Evolutionary conservation across 2,329 filamentous ascomycete genomes (phyloP), one percentile per base, ranked within the genome.

Genomic region (Cephalotrichum gorgonifer): DNA sequence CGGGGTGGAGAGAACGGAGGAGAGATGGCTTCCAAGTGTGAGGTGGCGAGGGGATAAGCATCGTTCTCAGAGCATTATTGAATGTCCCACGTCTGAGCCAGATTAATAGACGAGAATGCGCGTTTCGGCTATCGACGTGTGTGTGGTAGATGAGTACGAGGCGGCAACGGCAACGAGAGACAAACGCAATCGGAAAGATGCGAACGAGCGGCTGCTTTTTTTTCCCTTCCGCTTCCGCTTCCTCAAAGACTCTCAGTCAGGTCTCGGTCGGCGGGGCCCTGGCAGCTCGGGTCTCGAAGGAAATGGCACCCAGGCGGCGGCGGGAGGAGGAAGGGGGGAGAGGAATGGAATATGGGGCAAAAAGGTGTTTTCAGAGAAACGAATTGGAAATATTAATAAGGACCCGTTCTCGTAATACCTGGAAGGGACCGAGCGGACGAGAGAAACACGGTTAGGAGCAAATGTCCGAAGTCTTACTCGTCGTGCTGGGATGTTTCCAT

Each of bases 1-100:
- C 58, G 57, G 55, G 46, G 48, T 52, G 52, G 51, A 58, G 56
- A 54, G 56, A 56, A 52, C 55, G 53, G 52, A 46, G 50, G 55
- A 43, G 55, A 54, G 57, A 52, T 56, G 50, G 54, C 58, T 20
- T 38, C 41, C 14, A 23, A 15, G 41, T 39, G 20, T 15, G 47
- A 35, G 17, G 14, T 15, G 35, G n/a, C 33, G 41, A 23, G 26
- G 42, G 35, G 41, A 44, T 44, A 44, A 26, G 42, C 47, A 49
- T 49, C 42, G 41, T 49, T 49, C 46, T 48, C 35, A 49, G 47
- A 28, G 38, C 47, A 49, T 49, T 44, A 23, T 44, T 22, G 27
- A 39, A 27, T 17, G 30, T 47, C 31, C 22, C 35, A 47, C n/a
- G n/a, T n/a, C n/a, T n/a, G n/a, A n/a, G n/a, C n/a, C n/a, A n/a